Evolutionary conservation across 805 yeast genomes (phyloP), one percentile per base, ranked within the genome.

Genomic region (Candida chauliodis): DNA sequence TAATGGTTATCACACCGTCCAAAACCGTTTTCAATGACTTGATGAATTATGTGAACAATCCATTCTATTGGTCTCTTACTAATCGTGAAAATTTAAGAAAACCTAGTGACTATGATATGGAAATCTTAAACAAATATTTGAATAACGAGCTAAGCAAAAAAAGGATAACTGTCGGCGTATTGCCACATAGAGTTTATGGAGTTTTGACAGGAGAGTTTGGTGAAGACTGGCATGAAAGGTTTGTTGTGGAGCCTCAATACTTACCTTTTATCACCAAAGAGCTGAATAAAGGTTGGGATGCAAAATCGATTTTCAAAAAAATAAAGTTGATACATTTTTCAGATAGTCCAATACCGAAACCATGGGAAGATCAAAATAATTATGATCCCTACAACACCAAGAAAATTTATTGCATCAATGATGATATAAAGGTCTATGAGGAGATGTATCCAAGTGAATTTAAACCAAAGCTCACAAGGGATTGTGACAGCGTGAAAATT

Each of bases 341-440:
- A 3, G 89, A 82, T 50, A 69, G 71, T 24, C 88, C 88, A 5
- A 55, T 80, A 5, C 77, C 80, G 0, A 81, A 82, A 50, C 88
- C 87, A 4, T 81, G 88, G 88, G 51, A 50, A 28, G 56, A 57
- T 30, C 55, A 57, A 33, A 47, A 53, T 34, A 45, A 52, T 26
- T 20, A 23, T 8, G 54, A 40, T 8, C 49, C 51, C 23, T 61
- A 61, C 39, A 57, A 55, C 36, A 20, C 40, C n/a, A 46, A 45
- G 31, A 54, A 56, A 41, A 53, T 58, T 2, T 46, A 53, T 27
- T 63, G 71, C 40, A 39, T 40, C 2, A 37, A 51, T 15, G 30
- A 32, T n/a, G 51, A 52, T 36, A 37, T 32, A 37, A 51, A 16
- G 8, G 41, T 21, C 37, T 52, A 46, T 29, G 33, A 35, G 24